Base-by-base conservation (phyloP, 148 eudicot genomes). In the Mesembryanthemum crystallinum region DNA sequence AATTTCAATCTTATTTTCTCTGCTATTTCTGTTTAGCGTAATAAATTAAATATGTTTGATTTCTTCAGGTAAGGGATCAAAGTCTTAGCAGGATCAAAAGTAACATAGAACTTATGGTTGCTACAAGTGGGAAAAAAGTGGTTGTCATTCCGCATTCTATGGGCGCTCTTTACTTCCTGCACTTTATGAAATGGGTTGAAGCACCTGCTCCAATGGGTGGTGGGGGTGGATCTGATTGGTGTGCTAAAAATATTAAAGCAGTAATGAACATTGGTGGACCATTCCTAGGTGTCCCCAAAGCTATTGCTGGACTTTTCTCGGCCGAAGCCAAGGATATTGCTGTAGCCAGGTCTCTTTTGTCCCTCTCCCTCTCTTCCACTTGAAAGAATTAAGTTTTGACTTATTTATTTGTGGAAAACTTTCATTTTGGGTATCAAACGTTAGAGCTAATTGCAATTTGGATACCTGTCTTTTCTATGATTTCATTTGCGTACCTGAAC, bases 171-270 rank as follows among this genome's bases (percentile, higher is more conserved):
- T 95, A 95, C 84, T 95, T 95, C 83, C 71, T 95, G 76, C 96
- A 95, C 85, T 95, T 95, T 65, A 92, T 95, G 97, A 95, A 95
- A 73, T 95, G 98, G 98, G 98, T 92, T 23, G 98, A 95, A 78
- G 96, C 96, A 72, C 98, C 97, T 59, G 88, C 97, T 85, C 98
- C 98, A 64, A 86, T 90, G 91, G 98, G 98, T 60, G 98, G 97
- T 62, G 97, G 98, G 7, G 98, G 97, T 71, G 98, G 98, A 35
- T 82, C 94, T 5, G 91, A 89, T 75, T 95, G 98, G 98, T 95
- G 98, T 77, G 90, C 96, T 64, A 89, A 74, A 71, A 94, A 95
- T 78, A 90, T 95, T 49, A 95, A 92, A 83, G 91, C 98, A 24
- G 89, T 95, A 39, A 87, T 95, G 91, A 95, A 88, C 68, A 95